phyloP scores from a whole-genome alignment of 2,329 filamentous ascomycete genomes.

The Penicillium sp. region DNA sequence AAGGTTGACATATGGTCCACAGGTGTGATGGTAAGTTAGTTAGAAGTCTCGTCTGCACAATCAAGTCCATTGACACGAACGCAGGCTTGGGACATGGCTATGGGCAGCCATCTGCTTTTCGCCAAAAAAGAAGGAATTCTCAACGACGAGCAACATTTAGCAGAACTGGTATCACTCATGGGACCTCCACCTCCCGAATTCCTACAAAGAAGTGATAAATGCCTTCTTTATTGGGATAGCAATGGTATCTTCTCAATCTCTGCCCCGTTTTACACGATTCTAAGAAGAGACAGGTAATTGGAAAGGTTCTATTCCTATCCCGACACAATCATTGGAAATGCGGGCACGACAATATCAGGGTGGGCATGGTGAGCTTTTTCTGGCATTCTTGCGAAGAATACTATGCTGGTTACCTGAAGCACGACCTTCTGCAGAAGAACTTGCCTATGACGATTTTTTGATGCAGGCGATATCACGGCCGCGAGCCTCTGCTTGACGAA shows the following conservation, averaged over 20 bases:
- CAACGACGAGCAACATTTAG: constrained; percentile 19
- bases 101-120: constrained; percentile 13
- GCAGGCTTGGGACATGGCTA: constrained; percentile 17
- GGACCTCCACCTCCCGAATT: constrained; percentile 17
- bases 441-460: constrained; percentile 8
- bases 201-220: constrained; percentile 11
- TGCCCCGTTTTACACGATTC: not conserved
- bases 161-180: constrained; percentile 23
- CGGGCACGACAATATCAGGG: constrained; percentile 21
- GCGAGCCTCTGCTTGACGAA: not conserved
- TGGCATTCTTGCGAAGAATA: constrained; percentile 29
- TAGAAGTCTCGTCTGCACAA: not conserved
- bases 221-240: constrained; percentile 13
- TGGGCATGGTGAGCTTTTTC: constrained; percentile 25
- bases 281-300: constrained; percentile 21
- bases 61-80: constrained; percentile 5
- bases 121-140: constrained; percentile 10
- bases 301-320: constrained; percentile 23
- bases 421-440: constrained; percentile 25
- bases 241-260: constrained; percentile 8
- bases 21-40: constrained; percentile 22
- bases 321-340: constrained; percentile 22
- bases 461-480: not conserved
- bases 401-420: constrained; percentile 31
- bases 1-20: constrained; percentile 32